Conservation (phyloP, 2,329 filamentous ascomycete genomes). For the Trichoderma atrobrunneum region DNA sequence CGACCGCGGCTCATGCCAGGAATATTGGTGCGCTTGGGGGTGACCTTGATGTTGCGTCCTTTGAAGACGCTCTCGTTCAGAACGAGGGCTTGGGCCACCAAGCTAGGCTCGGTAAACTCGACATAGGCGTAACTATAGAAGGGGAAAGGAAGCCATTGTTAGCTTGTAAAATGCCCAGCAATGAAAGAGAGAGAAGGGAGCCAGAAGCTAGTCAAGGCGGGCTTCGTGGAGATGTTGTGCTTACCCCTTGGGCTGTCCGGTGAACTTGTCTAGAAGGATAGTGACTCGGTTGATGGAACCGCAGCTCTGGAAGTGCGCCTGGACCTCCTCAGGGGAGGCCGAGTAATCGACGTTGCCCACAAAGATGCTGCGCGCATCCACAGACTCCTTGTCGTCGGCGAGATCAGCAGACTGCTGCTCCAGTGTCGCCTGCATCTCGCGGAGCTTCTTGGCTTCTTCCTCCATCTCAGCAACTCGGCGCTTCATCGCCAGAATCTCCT, state of each 20-base stretch:
- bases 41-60: constrained; percentile 91
- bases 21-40: constrained; percentile 92
- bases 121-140: constrained; percentile 87
- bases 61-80: constrained; percentile 96
- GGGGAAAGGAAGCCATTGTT: neutral
- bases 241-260: constrained; percentile 98
- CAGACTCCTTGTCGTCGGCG: constrained; percentile 90
- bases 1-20: constrained; percentile 88
- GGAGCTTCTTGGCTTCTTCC: constrained; percentile 79
- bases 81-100: constrained; percentile 90
- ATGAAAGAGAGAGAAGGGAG: neutral
- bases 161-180: neutral
- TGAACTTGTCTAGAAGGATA: constrained; percentile 96
- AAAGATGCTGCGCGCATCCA: constrained; percentile 94
- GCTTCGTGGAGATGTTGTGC: constrained; percentile 30
- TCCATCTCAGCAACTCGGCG: constrained; percentile 85
- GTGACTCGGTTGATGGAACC: constrained; percentile 98
- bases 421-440: constrained; percentile 81
- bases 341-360: constrained; percentile 99
- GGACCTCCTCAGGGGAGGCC: constrained; percentile 91
- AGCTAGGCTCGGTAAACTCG: constrained; percentile 90
- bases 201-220: neutral
- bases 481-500: constrained; percentile 89
- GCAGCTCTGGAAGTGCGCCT: constrained; percentile 96
- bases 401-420: constrained; percentile 82